Percentiles rank a stretch among this genome's conserved stretches.
Conservation (phyloP, 352 stramenopile species). For the Globisporangium emineosum region DNA sequence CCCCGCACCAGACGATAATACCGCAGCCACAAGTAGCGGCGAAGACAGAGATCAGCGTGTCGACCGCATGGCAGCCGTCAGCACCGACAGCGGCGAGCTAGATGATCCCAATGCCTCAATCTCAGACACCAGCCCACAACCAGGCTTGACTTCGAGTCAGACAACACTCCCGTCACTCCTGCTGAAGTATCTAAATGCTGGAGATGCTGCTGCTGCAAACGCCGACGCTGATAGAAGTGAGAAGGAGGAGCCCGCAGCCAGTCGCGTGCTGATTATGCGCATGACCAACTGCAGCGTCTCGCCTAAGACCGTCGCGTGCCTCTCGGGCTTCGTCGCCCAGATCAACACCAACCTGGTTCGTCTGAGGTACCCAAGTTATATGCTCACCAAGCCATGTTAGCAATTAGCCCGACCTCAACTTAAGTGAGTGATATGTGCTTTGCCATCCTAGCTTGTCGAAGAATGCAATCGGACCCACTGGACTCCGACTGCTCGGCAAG, state of each 20-base stretch:
- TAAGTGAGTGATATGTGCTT: slow-evolving; percentile 4
- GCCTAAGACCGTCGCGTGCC: slow-evolving; percentile 14
- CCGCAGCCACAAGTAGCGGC: background rate
- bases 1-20: no score
- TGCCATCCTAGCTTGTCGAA: slow-evolving; percentile 27
- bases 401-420: background rate
- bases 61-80: background rate
- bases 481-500: slow-evolving; percentile 36
- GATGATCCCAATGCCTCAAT: background rate
- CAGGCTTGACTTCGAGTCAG: background rate
- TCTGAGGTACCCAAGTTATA: slow-evolving; percentile 25
- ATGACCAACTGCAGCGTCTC: slow-evolving; percentile 24
- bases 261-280: slow-evolving; percentile 9
- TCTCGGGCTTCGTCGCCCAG: slow-evolving; percentile 27
- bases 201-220: background rate
- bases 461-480: slow-evolving; percentile 42
- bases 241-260: background rate
- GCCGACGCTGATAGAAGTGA: background rate
- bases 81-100: background rate
- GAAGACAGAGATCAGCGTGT: background rate
- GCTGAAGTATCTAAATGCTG: background rate
- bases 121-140: background rate
- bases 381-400: no score
- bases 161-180: background rate
- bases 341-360: slow-evolving; percentile 33